Base-by-base conservation (phyloP, 2,329 filamentous ascomycete genomes). In the Curvularia lunata region DNA sequence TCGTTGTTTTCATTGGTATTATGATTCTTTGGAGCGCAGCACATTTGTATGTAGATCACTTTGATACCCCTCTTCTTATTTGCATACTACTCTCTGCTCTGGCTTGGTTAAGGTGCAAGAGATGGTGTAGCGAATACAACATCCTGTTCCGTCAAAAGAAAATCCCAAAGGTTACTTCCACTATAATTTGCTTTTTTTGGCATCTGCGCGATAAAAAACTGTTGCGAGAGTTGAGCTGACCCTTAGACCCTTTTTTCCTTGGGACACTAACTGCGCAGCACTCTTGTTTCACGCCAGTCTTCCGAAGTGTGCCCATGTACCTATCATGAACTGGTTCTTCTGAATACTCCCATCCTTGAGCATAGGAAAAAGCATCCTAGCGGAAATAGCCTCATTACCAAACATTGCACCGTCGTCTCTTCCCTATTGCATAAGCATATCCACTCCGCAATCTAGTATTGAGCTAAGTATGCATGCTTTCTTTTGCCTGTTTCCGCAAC, bases 11-110 rank as follows among this genome's bases (percentile, higher is more conserved):
- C 28, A 12, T 30, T 16, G n/a, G 12, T 34, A 16, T 30, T 30
- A 16, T 30, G 23, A 18, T 21, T 47, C 25, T 27, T 30, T 46
- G 41, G 32, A 18, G 50, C 21, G 34, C 47, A 47, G 48, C 16
- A 18, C 27, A 41, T 50, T 53, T 43, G 32, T 49, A 50, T 21
- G 43, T 61, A 60, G 60, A 58, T 25, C 48, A 46, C 46, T 54
- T 58, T 63, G 54, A 63, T 61, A 64, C 65, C 63, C 53, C 56
- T 43, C 49, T 49, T 48, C 50, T 23, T 49, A 16, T 48, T 37
- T 23, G 40, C 19, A 25, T 42, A 23, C 2, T 43, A 4, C 41
- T 43, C 41, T 43, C 41, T 43, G 3, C 41, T 43, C 21, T 27
- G 16, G 16, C 34, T 18, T n/a, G 13, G 16, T 9, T n/a, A 27